Evolutionary conservation across 257 asterid species (phyloP).

Genomic region (Solanum acaule): DNA sequence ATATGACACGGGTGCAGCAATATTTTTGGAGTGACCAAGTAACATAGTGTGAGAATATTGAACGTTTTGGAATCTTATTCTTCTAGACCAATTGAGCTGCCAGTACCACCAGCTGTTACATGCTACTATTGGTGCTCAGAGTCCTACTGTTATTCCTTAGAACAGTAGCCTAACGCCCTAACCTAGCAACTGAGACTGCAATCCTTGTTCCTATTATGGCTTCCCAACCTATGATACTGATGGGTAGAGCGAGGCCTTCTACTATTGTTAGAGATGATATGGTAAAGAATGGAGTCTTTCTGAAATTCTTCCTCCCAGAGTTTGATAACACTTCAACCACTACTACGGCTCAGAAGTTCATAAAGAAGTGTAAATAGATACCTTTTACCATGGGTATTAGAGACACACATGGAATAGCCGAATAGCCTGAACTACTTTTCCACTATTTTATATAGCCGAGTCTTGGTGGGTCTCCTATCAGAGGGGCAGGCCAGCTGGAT

Average conservation of each 20-base stretch:
- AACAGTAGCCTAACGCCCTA: background rate
- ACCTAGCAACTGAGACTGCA: background rate
- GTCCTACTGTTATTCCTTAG: background rate
- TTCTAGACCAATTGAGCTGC: background rate
- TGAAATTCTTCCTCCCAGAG: background rate
- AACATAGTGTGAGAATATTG: background rate
- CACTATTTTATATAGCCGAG: background rate
- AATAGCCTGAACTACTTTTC: background rate
- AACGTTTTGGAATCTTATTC: background rate
- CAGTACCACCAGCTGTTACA: background rate
- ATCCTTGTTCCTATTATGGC: background rate
- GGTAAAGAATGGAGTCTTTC: background rate
- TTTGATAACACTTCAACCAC: background rate
- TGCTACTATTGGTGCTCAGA: background rate
- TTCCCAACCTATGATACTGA: background rate
- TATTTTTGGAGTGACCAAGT: background rate
- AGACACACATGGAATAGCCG: background rate
- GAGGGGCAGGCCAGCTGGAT: background rate
- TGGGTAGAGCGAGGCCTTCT: background rate
- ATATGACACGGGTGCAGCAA: background rate
- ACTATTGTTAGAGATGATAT: background rate
- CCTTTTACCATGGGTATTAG: background rate
- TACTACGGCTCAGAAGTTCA: background rate
- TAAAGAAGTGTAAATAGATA: background rate
- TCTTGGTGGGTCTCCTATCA: background rate